Evolutionary conservation across 768 basidiomycete species (phyloP).

Genomic region (Solioccasus polychromus): DNA sequence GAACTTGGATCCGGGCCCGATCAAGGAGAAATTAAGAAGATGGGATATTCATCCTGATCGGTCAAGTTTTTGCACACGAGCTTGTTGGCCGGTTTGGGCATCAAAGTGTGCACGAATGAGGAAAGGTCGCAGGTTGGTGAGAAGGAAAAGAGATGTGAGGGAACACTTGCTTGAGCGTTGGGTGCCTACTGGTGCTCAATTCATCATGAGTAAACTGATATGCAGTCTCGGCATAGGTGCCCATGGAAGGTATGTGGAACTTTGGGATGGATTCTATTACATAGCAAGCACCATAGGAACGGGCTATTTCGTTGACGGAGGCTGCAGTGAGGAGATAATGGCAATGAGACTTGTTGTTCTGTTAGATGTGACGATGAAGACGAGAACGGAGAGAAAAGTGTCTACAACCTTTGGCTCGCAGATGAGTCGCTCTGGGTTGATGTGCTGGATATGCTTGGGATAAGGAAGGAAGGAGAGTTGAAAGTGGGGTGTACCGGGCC

Average conservation of each 20-base stretch:
- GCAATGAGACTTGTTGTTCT: conserved; percentile 45
- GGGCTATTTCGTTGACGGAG: conserved; percentile 32
- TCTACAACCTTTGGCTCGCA: conserved; percentile 47
- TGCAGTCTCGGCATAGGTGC: conserved; percentile 48
- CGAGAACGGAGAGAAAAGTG: not conserved
- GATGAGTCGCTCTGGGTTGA: conserved; percentile 67
- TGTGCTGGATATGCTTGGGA: conserved; percentile 46
- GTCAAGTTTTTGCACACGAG: conserved; percentile 67
- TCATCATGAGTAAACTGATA: conserved; percentile 67
- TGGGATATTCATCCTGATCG: conserved; percentile 68
- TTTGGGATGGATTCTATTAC: conserved; percentile 67
- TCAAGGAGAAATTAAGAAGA: not conserved
- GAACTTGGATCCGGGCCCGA: not conserved
- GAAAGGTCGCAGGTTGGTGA: conserved; percentile 40
- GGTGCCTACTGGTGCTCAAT: conserved; percentile 51
- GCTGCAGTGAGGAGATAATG: conserved; percentile 36
- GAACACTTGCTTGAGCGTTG: conserved; percentile 44
- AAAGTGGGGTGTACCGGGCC: conserved; percentile 33
- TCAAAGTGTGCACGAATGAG: conserved; percentile 67
- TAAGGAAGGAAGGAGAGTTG: not conserved
- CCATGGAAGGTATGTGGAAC: conserved; percentile 60
- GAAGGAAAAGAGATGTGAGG: not conserved
- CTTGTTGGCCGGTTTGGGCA: conserved; percentile 49
- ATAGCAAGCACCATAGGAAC: conserved; percentile 62
- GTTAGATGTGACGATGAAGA: not conserved